Conservation (phyloP, 192 early-diverging fungal genomes). For the Backusella morwellensis region DNA sequence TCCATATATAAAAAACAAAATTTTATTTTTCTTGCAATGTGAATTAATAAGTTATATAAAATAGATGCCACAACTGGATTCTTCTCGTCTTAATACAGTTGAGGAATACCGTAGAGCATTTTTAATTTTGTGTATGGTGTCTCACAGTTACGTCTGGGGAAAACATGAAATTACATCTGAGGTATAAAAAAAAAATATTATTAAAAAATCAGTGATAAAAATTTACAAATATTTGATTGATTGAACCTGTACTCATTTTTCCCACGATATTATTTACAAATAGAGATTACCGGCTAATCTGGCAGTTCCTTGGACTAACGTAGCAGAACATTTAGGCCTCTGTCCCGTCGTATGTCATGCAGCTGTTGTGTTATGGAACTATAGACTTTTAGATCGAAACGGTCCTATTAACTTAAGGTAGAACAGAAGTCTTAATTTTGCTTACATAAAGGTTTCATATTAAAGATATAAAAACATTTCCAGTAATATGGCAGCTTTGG, state of each 20-base stretch:
- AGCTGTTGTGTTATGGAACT: constrained; percentile 90
- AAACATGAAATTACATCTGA: constrained; percentile 72
- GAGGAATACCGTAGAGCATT: constrained; percentile 87
- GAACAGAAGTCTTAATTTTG: constrained; percentile 5
- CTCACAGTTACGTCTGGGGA: constrained; percentile 92
- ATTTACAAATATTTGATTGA: not conserved
- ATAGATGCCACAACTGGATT: constrained; percentile 77
- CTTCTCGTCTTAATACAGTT: constrained; percentile 51
- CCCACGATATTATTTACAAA: constrained; percentile 6
- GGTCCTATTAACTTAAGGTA: constrained; percentile 74
- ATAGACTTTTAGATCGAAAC: constrained; percentile 76
- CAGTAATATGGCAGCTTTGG: constrained; percentile 78
- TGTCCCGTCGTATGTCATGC: constrained; percentile 88
- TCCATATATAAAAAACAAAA: not conserved
- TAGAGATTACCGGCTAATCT: constrained; percentile 73
- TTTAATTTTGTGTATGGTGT: constrained; percentile 81
- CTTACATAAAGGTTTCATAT: not conserved
- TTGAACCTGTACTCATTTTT: constrained; percentile 8
- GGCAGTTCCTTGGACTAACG: constrained; percentile 80
- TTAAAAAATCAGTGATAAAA: not conserved
- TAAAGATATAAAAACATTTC: constrained; percentile 6
- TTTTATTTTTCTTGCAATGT: not conserved
- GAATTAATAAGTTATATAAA: not conserved
- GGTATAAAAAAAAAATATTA: constrained; percentile 40
- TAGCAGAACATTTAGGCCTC: constrained; percentile 73